A percentile compares a stretch with the other conserved stretches of the same genome.
These are phyloP conservation scores for Trametes pubescens DNA, from an alignment of 1,284 basidiomycete species.

Conservation along the genomic window DNA sequence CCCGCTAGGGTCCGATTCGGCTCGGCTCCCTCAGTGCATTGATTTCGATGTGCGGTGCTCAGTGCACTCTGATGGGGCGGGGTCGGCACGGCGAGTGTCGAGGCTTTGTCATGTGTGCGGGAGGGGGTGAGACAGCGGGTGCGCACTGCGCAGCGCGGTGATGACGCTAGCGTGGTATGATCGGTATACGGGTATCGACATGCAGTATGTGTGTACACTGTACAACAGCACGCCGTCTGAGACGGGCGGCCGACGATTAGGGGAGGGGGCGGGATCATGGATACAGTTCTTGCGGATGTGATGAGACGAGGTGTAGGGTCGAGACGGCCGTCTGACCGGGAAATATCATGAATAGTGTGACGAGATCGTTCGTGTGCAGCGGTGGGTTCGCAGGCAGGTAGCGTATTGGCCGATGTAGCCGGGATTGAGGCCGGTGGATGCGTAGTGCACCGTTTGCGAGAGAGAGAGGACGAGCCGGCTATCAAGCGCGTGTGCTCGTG, in stretches of 20 bases:
- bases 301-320: background rate
- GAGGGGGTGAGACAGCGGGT: background rate
- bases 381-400: background rate
- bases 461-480: background rate
- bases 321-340: background rate
- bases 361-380: background rate
- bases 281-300: background rate
- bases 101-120: background rate
- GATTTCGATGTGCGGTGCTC: too few relatives aligned
- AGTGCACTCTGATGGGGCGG: background rate
- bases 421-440: background rate
- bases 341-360: background rate
- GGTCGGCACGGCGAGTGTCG: background rate
- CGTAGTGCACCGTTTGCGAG: background rate
- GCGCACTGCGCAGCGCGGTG: too few relatives aligned
- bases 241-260: background rate
- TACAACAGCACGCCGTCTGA: background rate
- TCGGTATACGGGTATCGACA: background rate
- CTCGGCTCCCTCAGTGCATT: too few relatives aligned
- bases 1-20: too few relatives aligned
- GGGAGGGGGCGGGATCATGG: background rate
- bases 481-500: background rate
- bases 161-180: background rate
- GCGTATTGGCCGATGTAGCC: background rate
- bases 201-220: background rate